phyloP scores from a whole-genome alignment of 129 eudicot species.

The Centrapalus pauciflorus region DNA sequence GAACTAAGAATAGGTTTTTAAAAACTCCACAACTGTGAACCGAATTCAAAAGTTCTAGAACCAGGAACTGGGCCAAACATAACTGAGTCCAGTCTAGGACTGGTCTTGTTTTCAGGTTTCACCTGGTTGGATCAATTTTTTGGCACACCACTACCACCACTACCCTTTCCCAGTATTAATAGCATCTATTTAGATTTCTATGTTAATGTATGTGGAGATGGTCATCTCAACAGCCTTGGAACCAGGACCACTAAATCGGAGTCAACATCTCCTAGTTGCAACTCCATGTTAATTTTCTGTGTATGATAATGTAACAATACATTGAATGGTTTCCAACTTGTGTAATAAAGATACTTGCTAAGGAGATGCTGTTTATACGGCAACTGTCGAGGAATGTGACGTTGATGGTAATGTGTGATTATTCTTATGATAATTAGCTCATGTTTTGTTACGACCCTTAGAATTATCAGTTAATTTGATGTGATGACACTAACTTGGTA shows the following conservation, averaged over 20 bases:
- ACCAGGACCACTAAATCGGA: constrained; percentile 1
- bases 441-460: constrained; percentile 7
- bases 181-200: background rate
- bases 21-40: too few relatives aligned
- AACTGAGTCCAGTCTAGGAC: too few relatives aligned
- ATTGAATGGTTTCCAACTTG: constrained; percentile 7
- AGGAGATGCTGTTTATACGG: constrained; percentile 1
- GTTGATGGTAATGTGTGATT: background rate
- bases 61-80: too few relatives aligned
- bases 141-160: too few relatives aligned
- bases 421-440: background rate
- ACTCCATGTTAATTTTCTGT: constrained; percentile 1
- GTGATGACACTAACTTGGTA: background rate
- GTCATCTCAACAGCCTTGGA: background rate
- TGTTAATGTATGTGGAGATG: constrained; percentile 10
- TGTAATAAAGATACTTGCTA: background rate
- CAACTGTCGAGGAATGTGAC: constrained; percentile 15
- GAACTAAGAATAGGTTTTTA: too few relatives aligned
- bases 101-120: too few relatives aligned
- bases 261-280: background rate
- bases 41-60: too few relatives aligned
- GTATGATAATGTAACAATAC: background rate
- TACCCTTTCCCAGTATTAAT: too few relatives aligned
- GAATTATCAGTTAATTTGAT: background rate
- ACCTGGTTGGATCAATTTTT: too few relatives aligned